Evolutionary conservation across 306 rosid genomes (phyloP).

Genomic region (Gastrolobium bilobum): DNA sequence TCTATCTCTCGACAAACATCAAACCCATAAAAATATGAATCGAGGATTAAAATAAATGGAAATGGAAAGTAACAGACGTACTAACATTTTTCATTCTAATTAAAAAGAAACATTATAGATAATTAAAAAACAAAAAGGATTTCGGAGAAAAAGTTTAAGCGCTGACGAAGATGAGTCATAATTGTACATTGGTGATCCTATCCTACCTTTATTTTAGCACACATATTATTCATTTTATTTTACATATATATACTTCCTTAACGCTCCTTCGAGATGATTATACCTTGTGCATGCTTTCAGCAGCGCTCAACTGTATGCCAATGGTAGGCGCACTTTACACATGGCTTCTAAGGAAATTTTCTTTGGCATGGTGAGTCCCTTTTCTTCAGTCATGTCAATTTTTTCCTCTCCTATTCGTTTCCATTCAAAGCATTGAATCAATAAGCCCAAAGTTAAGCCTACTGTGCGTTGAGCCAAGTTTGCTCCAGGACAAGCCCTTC

Average conservation of each 20-base stretch:
- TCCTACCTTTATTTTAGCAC: neutral
- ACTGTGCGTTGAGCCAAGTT: slow-evolving; percentile 55
- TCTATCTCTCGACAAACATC: too few relatives aligned
- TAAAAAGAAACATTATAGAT: neutral
- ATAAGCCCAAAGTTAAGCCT: slow-evolving; percentile 46
- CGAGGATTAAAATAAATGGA: too few relatives aligned
- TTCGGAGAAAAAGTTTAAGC: neutral
- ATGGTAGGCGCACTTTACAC: slow-evolving; percentile 63
- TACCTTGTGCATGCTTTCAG: too few relatives aligned
- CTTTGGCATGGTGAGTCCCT: slow-evolving; percentile 52
- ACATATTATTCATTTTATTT: neutral
- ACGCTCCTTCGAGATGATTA: too few relatives aligned
- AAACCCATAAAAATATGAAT: too few relatives aligned
- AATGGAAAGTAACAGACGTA: neutral
- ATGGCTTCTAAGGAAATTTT: slow-evolving; percentile 49
- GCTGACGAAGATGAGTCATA: neutral
- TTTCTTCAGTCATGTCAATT: slow-evolving; percentile 55
- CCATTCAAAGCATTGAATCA: slow-evolving; percentile 72
- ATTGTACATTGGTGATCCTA: neutral
- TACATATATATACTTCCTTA: too few relatives aligned
- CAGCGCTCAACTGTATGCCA: too few relatives aligned
- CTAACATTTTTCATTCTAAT: neutral
- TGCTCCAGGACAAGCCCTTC: slow-evolving; percentile 62
- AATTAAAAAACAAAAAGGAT: neutral
- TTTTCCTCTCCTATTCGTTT: slow-evolving; percentile 34